A percentile compares a stretch with the other conserved stretches of the same genome.
Evolutionary conservation across 345 rosid genomes (phyloP).

Genomic region (Trapa bicornis): DNA sequence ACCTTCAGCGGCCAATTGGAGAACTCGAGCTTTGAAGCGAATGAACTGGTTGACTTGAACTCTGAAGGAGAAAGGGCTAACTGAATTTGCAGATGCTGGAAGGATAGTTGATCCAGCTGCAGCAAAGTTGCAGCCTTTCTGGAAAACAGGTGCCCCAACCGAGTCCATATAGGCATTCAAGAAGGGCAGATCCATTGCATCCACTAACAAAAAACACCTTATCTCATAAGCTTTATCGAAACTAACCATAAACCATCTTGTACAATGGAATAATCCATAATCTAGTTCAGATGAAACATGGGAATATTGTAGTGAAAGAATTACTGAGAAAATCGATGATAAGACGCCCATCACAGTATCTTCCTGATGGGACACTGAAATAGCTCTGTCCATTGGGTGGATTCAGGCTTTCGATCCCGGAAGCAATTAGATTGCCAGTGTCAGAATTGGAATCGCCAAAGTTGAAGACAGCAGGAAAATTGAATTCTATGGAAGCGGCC

Average conservation of each 20-base stretch:
- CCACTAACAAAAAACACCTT: conserved; percentile 38
- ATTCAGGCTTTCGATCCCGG: conserved; percentile 47
- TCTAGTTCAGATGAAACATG: background rate
- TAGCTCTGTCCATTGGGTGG: conserved; percentile 60
- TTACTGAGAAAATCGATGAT: conserved; percentile 67
- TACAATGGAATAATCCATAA: background rate
- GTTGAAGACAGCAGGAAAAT: conserved; percentile 63
- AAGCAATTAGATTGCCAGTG: conserved; percentile 61
- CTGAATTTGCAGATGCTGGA: conserved; percentile 58
- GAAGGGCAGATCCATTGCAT: conserved; percentile 83
- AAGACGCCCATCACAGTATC: conserved; percentile 87
- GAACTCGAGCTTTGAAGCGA: conserved; percentile 57
- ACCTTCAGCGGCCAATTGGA: conserved; percentile 53
- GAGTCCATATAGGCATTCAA: conserved; percentile 83
- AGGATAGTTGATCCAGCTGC: conserved; percentile 75
- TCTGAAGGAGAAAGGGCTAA: conserved; percentile 70
- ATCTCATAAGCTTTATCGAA: background rate
- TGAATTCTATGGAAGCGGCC: conserved; percentile 32
- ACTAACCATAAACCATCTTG: background rate
- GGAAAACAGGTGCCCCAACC: conserved; percentile 64
- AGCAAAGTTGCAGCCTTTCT: conserved; percentile 53
- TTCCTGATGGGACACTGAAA: conserved; percentile 54
- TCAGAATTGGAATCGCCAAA: conserved; percentile 94
- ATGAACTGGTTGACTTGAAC: conserved; percentile 76
- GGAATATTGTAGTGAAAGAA: background rate